These are phyloP conservation scores for Aureobasidium sp. DNA, from an alignment of 2,329 filamentous ascomycete genomes.

Conservation along the genomic window DNA sequence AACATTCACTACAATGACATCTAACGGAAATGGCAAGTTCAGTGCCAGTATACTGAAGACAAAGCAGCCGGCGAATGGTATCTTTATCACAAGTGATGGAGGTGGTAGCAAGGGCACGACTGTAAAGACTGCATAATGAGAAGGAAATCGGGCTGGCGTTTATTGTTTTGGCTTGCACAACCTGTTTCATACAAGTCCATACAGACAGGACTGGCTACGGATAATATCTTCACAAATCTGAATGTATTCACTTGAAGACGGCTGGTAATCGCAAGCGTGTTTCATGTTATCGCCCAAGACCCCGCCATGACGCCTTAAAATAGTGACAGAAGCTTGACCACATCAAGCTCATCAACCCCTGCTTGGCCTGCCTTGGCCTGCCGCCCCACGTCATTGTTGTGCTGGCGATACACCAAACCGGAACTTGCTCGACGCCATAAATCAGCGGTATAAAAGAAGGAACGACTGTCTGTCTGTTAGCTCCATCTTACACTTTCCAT, in stretches of 20 bases:
- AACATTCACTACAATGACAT: conserved; percentile 18
- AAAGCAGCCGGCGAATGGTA: conserved; percentile 19
- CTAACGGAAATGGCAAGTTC: conserved; percentile 22
- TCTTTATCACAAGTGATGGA: conserved; percentile 16
- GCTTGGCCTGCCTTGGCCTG: background rate
- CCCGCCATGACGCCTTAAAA: background rate
- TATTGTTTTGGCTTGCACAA: background rate
- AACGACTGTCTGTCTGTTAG: background rate
- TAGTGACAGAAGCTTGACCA: conserved; percentile 15
- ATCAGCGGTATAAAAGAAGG: background rate
- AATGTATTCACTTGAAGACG: too few relatives aligned
- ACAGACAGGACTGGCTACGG: background rate
- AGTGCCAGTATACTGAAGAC: conserved; percentile 20
- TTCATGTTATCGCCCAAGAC: background rate
- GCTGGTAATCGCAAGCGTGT: background rate
- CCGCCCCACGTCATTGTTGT: background rate
- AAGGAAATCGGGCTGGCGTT: background rate
- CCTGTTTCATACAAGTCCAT: background rate
- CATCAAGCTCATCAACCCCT: conserved; percentile 15
- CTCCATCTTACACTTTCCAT: background rate
- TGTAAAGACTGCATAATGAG: background rate
- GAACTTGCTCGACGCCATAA: background rate
- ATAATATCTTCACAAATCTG: too few relatives aligned
- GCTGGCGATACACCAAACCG: background rate
- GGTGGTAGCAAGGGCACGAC: background rate